Percentiles rank a stretch among this genome's conserved stretches.
These are phyloP conservation scores for Neurospora sp. DNA, from an alignment of 495 filamentous ascomycete genomes.

Conservation along the genomic window DNA sequence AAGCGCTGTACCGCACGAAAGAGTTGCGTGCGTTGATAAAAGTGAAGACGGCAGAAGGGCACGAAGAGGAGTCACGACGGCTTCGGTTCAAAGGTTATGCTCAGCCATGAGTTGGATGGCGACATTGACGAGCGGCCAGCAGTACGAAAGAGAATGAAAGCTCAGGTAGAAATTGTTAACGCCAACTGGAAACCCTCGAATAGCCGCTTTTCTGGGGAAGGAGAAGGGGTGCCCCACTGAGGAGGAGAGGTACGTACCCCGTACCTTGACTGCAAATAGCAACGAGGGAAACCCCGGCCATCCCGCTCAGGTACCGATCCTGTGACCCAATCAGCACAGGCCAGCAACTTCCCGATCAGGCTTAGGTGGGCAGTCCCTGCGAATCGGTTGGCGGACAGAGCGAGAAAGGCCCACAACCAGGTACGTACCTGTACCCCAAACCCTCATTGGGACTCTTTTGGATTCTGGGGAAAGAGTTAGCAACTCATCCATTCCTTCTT, in stretches of 20 bases:
- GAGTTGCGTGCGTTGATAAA: background rate
- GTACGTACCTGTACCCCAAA: background rate
- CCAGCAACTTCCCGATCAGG: constrained; percentile 15
- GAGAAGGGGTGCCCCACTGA: constrained; percentile 4
- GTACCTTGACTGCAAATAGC: constrained; percentile 4
- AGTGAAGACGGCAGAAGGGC: background rate
- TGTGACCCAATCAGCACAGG: constrained; percentile 27
- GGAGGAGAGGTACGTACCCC: background rate
- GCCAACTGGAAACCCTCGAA: constrained; percentile 19
- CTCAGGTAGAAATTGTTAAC: background rate
- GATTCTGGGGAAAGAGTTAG: background rate
- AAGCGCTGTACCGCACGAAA: background rate
- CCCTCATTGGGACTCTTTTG: background rate
- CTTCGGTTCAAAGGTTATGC: background rate
- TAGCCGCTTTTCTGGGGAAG: constrained; percentile 15
- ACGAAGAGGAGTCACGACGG: background rate
- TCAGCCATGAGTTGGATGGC: background rate
- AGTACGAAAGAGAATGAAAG: background rate
- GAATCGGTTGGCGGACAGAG: background rate
- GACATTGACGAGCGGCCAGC: background rate
- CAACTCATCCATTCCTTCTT: background rate
- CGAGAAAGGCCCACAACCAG: background rate
- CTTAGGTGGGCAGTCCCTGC: constrained; percentile 7
- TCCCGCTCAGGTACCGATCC: constrained; percentile 21
- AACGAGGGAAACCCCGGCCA: constrained; percentile 5